Evolutionary conservation across 2,329 filamentous ascomycete species (phyloP).

Genomic region (Cordyceps cateniannulata): DNA sequence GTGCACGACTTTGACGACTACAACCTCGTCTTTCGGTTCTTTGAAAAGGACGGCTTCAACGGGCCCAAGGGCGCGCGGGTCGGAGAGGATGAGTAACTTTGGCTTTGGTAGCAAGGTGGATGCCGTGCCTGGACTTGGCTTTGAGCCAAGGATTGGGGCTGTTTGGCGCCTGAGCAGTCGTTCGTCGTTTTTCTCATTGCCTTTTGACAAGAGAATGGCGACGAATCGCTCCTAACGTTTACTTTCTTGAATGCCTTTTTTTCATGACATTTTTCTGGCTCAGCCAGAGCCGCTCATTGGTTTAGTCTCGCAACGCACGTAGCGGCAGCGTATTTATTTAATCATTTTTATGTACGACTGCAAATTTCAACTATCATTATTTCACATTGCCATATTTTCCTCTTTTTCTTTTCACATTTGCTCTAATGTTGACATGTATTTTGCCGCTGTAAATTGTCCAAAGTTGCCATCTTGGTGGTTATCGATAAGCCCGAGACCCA

Average conservation of each 20-base stretch:
- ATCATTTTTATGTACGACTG: background rate
- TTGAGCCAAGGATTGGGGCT: no score
- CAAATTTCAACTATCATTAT: background rate
- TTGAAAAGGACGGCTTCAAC: slow-evolving; percentile 77
- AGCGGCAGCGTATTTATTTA: background rate
- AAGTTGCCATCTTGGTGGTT: no score
- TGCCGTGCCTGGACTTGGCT: background rate
- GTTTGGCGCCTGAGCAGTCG: background rate
- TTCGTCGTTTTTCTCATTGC: background rate
- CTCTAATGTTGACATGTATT: no score
- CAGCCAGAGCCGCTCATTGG: background rate
- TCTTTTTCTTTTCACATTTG: background rate
- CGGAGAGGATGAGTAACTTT: slow-evolving; percentile 41
- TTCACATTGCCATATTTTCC: background rate
- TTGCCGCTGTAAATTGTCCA: no score
- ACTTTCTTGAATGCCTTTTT: background rate
- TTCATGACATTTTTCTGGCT: background rate
- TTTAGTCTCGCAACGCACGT: background rate
- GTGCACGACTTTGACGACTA: slow-evolving; percentile 98
- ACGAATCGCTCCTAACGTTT: background rate
- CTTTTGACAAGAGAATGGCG: background rate
- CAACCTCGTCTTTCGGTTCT: slow-evolving; percentile 93
- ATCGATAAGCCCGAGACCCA: slow-evolving; percentile 12
- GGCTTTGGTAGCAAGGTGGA: background rate
- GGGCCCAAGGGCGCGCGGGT: slow-evolving; percentile 47